Base-by-base conservation (phyloP, 2,329 filamentous ascomycete genomes). In the Mollisiaceae sp. region DNA sequence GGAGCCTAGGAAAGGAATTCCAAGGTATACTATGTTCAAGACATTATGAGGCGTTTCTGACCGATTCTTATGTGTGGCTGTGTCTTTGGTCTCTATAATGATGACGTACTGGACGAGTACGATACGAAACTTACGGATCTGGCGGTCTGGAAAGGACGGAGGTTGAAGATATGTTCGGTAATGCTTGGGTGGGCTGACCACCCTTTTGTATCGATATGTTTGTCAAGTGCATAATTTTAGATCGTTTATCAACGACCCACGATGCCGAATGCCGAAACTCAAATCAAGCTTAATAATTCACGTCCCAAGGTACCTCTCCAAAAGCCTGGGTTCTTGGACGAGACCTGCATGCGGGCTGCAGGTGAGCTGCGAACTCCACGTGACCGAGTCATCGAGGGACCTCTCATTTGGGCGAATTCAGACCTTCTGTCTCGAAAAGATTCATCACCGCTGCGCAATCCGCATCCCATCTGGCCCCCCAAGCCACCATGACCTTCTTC, bases 401-500 rank as follows among this genome's bases (percentile, higher is more conserved):
- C 45, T 50, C 20, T 22, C 45, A 6, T 4, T n/a, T 20, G n/a
- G 4, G 1, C n/a, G 4, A 22, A 50, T 11, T 24, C n/a, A 11
- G 11, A n/a, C 1, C 45, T 22, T 22, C n/a, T 24, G 45, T 24
- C 45, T 22, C n/a, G n/a, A 50, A 50, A 50, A 22, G 20, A 50
- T 50, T 50, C 45, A 50, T 50, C 43, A 45, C 43, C 43, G 18
- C 14, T 18, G 14, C 43, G n/a, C 38, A 41, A 41, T 41, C 38
- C 4, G 15, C 38, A 41, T 55, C 61, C 27, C 32, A 50, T 38
- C 32, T 52, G 43, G 20, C 50, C 55, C 27, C 41, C 59, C 50
- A 36, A 64, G 41, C 62, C 60, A 63, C 62, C 58, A 60, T 67
- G 62, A 64, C 66, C 45, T 47, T 54, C 41, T 43, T 32, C 38